Conservation (phyloP, 2,329 filamentous ascomycete species). For the Macrophomina phaseolina region DNA sequence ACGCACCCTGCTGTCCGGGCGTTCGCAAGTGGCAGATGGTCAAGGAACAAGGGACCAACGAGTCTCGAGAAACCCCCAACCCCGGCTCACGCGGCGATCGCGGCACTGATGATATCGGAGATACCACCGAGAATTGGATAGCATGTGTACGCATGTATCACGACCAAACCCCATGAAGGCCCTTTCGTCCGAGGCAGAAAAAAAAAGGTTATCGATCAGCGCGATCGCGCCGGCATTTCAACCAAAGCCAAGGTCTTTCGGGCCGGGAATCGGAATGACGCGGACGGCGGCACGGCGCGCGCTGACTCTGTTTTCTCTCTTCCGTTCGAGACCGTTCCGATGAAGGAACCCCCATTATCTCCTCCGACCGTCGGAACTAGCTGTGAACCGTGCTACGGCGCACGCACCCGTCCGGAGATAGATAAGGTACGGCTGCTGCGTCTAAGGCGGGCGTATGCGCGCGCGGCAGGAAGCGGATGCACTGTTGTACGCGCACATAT, state of each 20-base stretch:
- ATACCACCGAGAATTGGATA: background rate
- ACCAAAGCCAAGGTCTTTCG: constrained; percentile 2
- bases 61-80: too few species aligned
- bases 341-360: background rate
- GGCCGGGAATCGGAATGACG: constrained; percentile 14
- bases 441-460: background rate
- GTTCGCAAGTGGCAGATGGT: too few species aligned
- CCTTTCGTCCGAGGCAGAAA: background rate
- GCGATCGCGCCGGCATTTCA: background rate
- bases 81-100: background rate
- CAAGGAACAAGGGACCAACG: too few species aligned
- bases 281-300: constrained; percentile 4
- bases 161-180: background rate
- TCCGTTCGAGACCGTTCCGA: background rate
- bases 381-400: background rate
- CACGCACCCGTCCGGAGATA: background rate
- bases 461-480: background rate
- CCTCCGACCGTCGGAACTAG: background rate
- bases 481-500: background rate
- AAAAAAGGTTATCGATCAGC: background rate
- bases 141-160: too few species aligned
- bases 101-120: background rate
- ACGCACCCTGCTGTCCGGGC: background rate
- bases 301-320: too few species aligned
- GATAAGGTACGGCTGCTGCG: background rate